Percentiles rank a stretch among this genome's conserved stretches.
Conservation (phyloP, 257 asterid species). For the Solanum chmielewskii region DNA sequence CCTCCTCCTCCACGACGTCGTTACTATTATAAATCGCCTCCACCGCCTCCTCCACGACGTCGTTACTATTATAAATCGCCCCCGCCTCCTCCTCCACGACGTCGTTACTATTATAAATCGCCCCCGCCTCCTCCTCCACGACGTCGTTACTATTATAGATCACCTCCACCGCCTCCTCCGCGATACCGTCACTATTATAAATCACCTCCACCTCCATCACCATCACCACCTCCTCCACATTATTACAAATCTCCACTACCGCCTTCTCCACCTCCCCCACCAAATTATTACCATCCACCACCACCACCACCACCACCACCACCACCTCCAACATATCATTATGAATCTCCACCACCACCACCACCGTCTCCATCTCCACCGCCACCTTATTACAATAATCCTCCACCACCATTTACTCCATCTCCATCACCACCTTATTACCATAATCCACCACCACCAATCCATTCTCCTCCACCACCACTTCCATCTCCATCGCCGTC, state of each 20-base stretch:
- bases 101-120: not conserved
- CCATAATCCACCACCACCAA: not conserved
- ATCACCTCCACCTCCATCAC: not conserved
- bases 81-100: not conserved
- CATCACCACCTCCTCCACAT: not conserved
- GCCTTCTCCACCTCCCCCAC: not conserved
- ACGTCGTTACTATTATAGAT: not conserved
- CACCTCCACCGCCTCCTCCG: not conserved
- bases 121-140: not conserved
- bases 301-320: not conserved
- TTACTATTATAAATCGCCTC: not conserved
- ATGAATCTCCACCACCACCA: not conserved
- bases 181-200: not conserved
- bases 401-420: not conserved
- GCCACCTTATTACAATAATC: not conserved
- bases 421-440: not conserved
- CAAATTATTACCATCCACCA: not conserved
- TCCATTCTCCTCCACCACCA: not conserved
- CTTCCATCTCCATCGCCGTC: not conserved
- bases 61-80: not conserved
- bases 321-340: not conserved
- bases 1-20: not conserved
- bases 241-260: too few species aligned
- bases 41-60: fast-evolving
- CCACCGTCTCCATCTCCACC: not conserved